Evolutionary conservation across 805 yeast species (phyloP), one percentile per base, ranked within the genome.

Genomic region (Saccharomycopsis fermentans): DNA sequence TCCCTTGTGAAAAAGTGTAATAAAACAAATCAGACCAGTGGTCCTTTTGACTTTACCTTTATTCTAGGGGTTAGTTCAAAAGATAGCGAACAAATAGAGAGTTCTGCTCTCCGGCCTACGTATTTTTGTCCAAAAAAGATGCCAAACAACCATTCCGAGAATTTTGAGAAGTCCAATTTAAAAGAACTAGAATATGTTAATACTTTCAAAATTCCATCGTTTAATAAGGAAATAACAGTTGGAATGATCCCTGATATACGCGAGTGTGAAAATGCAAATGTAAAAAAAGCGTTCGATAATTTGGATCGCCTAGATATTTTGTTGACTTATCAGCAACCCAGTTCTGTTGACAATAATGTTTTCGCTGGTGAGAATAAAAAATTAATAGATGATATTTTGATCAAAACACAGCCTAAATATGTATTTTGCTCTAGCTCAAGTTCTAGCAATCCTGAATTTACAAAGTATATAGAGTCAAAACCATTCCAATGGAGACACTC

Each of bases 281-380:
- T 51, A 9, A 43, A 34, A n/a, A 29, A 37, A 1, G 47, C 19
- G 39, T 37, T 52, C 17, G n/a, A 16, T 24, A 26, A 27, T 17
- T 21, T 19, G 19, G 17, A 50, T n/a, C 26, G 36, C 24, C 16
- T 74, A 1, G 95, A 87, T 68, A 71, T 87, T 2, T 67, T 87
- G 9, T 62, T 87, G 1, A 77, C 85, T 0, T 75, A 75, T 56
- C 76, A 78, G 57, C 86, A 91, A 90, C 83, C 90, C 2, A 66
- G 71, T 1, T 68, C 73, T 0, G 73, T 85, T 24, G 77, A 86
- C 0, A 66, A 69, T 12, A 77, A 73, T 57, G 74, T 76, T 37
- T 19, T 9, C 14, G 27, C 6, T 21, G 71, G 73, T 32, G 67
- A 77, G 19, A 67, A 79, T n/a, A 73, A 77, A 63, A 53, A 65